A percentile compares a stretch with the other conserved stretches of the same genome.
phyloP scores from a whole-genome alignment of 2,329 filamentous ascomycete genomes.

The Trichoderma koningiopsis region DNA sequence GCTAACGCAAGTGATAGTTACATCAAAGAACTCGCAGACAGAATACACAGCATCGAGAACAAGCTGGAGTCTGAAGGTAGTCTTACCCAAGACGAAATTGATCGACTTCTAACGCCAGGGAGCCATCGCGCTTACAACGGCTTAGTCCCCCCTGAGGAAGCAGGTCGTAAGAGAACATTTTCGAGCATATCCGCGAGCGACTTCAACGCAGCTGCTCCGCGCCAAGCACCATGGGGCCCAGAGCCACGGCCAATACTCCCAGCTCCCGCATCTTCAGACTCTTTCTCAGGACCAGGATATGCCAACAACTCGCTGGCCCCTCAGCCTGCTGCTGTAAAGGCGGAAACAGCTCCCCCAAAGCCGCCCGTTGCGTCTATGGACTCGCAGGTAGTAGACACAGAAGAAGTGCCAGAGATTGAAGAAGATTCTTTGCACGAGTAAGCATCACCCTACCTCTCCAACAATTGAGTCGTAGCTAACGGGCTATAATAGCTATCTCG shows the following conservation, averaged over 20 bases:
- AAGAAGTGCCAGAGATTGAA: conserved; percentile 43
- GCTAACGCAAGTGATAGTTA: conserved; percentile 56
- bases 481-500: conserved; percentile 56
- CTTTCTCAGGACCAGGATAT: conserved; percentile 37
- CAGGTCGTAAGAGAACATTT: conserved; percentile 50
- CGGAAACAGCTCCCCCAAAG: conserved; percentile 42
- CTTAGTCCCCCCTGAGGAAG: conserved; percentile 36
- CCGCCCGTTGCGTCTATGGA: conserved; percentile 41
- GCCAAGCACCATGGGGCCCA: conserved; percentile 51
- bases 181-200: conserved; percentile 50
- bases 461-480: not conserved
- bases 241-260: conserved; percentile 51
- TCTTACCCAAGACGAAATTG: conserved; percentile 50
- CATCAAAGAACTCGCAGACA: conserved; percentile 87
- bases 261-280: conserved; percentile 42
- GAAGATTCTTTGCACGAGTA: conserved; percentile 52
- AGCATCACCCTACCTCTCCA: conserved; percentile 29
- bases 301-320: conserved; percentile 49
- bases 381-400: conserved; percentile 38
- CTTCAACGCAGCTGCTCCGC: conserved; percentile 45
- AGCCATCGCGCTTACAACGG: conserved; percentile 37
- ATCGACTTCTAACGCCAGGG: conserved; percentile 44
- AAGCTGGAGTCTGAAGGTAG: conserved; percentile 63
- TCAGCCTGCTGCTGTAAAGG: conserved; percentile 46
- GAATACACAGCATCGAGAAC: conserved; percentile 79